Conservation (phyloP, 768 basidiomycete species). For the Rhizopogon vulgaris region DNA sequence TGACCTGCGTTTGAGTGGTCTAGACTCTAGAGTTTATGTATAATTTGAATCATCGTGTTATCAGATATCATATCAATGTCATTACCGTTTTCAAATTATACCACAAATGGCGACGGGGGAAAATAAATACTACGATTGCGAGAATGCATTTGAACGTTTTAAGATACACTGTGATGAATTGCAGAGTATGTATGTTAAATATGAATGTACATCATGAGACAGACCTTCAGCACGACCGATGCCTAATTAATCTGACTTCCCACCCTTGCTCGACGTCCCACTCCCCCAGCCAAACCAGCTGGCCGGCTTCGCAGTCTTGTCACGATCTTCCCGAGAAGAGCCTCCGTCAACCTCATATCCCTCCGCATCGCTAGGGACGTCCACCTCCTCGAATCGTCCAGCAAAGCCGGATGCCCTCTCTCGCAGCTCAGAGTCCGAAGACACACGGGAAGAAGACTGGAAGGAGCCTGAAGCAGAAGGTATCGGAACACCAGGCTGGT, state of each 20-base stretch:
- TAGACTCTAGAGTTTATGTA: too few species aligned
- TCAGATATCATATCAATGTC: too few species aligned
- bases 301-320: constrained; percentile 24
- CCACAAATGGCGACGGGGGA: too few species aligned
- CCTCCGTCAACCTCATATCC: constrained; percentile 43
- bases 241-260: constrained; percentile 15
- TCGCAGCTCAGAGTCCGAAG: constrained; percentile 39
- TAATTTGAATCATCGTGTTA: too few species aligned
- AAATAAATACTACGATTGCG: not conserved
- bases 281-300: constrained; percentile 30
- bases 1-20: too few species aligned
- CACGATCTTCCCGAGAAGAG: constrained; percentile 9
- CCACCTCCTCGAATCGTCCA: constrained; percentile 60
- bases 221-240: not conserved
- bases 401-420: constrained; percentile 36
- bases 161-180: not conserved
- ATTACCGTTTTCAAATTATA: too few species aligned
- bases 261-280: constrained; percentile 10
- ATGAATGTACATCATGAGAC: not conserved
- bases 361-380: constrained; percentile 66
- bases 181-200: not conserved
- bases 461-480: constrained; percentile 28
- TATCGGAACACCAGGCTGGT: constrained; percentile 14
- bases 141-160: not conserved
- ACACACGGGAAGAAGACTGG: constrained; percentile 26